These are phyloP conservation scores for Naganishia sp. DNA, from an alignment of 1,284 basidiomycete genomes.

Conservation along the genomic window DNA sequence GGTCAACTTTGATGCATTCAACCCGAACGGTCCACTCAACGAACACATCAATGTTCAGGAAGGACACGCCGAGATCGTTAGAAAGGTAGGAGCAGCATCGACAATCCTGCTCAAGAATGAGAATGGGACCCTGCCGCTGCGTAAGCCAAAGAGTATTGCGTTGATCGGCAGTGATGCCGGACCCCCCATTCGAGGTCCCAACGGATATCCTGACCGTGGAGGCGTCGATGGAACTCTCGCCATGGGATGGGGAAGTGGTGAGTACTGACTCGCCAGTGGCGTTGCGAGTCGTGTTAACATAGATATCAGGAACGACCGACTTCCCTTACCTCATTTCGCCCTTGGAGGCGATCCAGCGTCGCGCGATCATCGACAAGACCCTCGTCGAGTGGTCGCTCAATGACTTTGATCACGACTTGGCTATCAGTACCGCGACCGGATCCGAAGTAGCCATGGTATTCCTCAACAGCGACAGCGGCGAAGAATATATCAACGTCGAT, in stretches of 20 bases:
- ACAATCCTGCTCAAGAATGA: constrained; percentile 74
- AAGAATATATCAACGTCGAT: constrained; percentile 73
- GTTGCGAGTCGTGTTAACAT: neutral
- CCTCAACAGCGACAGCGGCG: constrained; percentile 71
- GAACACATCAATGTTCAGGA: constrained; percentile 69
- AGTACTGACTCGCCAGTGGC: neutral
- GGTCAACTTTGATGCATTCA: constrained; percentile 49
- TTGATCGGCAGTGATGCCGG: constrained; percentile 72
- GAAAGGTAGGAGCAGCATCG: constrained; percentile 71
- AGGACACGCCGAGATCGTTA: constrained; percentile 69
- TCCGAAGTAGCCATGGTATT: constrained; percentile 71
- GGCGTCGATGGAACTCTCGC: constrained; percentile 65
- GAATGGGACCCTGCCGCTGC: constrained; percentile 63
- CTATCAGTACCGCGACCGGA: constrained; percentile 58
- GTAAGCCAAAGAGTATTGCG: constrained; percentile 58
- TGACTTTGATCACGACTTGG: constrained; percentile 64
- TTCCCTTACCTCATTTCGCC: constrained; percentile 60
- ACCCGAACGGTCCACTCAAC: constrained; percentile 50
- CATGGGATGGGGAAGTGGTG: constrained; percentile 76
- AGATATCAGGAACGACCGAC: constrained; percentile 51
- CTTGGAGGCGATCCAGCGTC: constrained; percentile 68
- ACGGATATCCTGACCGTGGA: constrained; percentile 66
- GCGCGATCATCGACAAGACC: constrained; percentile 61
- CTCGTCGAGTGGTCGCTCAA: constrained; percentile 58
- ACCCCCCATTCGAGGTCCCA: constrained; percentile 68